Base-by-base conservation (phyloP, 1,139 yeast species). In the Yamadazyma kanchanaburiensis region DNA sequence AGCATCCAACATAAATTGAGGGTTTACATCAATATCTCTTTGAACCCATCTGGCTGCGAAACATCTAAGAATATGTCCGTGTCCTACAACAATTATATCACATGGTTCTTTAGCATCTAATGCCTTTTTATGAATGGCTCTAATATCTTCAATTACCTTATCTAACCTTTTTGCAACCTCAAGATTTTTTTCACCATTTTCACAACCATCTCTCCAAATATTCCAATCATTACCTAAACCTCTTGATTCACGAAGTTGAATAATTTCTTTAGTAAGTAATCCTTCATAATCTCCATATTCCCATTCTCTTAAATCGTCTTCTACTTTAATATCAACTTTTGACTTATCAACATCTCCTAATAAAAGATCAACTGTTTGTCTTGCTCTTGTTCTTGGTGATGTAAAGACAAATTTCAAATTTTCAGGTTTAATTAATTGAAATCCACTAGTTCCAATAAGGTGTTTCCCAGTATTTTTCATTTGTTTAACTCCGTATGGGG, bases 241-340 rank as follows among this genome's bases (percentile, higher is more conserved):
- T 37, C 81, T 68, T 12, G 60, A 51, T 26, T 62, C 60, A 47
- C 96, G 74, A 42, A 75, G 54, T 8, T 64, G 70, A 24, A 70
- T 62, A 52, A 89, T 88, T 44, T 88, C 77, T 10, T 62, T 57
- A 1, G 95, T 83, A 34, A 69, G 56, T 46, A 80, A 58, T 4
- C 97, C 97, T 62, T 89, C 97, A 55, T 89, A 89, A 48, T 85
- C 94, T 44, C 97, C 97, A 50, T 89, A 89, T 45, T 86, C 94
- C 96, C 97, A 89, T 60, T 89, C 97, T 42, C 94, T 71, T 30
- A 87, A 59, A 46, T 81, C 82, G 29, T 83, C 77, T 40, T 83
- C 89, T 12, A 74, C 74, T 26, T 61, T 56, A 23, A 73, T 48
- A 3, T 66, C 60, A 32, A 79, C 65, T 12, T 60, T 49, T 12